Percentiles rank a stretch among this genome's conserved stretches.
Conservation (phyloP, 129 eudicot genomes). For the Smallanthus sonchifolius region DNA sequence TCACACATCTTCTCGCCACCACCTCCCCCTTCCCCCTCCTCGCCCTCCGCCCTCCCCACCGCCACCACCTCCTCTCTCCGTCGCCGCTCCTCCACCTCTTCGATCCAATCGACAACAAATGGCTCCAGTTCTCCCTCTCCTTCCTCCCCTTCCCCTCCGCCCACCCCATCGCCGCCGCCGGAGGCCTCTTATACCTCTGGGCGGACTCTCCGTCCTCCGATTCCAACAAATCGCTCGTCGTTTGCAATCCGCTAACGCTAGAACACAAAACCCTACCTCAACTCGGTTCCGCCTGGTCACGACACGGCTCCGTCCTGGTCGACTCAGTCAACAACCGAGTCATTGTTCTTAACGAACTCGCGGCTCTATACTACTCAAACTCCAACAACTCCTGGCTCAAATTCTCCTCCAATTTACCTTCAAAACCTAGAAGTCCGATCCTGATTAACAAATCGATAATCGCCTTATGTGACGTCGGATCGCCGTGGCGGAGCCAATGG, state of each 20-base stretch:
- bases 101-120: conserved; percentile 43
- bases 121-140: conserved; percentile 68
- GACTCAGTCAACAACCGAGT: conserved; percentile 46
- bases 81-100: conserved; percentile 57
- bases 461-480: conserved; percentile 80
- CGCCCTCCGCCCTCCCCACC: conserved; percentile 70
- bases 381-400: conserved; percentile 52
- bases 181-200: conserved; percentile 82
- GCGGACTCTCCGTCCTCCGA: conserved; percentile 35
- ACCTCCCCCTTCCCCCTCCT: conserved; percentile 41
- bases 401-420: conserved; percentile 80
- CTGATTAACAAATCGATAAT: conserved; percentile 40
- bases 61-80: conserved; percentile 50
- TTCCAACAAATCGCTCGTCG: conserved; percentile 45
- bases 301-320: conserved; percentile 79
- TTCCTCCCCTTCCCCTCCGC: conserved; percentile 76
- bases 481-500: conserved; percentile 95
- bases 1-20: conserved; percentile 41
- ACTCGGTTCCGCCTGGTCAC: conserved; percentile 96
- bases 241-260: conserved; percentile 63
- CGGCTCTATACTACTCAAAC: conserved; percentile 50
- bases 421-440: conserved; percentile 80
- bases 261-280: conserved; percentile 52
- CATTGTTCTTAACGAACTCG: conserved; percentile 76
- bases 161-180: conserved; percentile 75